Base-by-base conservation (phyloP, 179 eudicot genomes). In the Nepenthes alata region DNA sequence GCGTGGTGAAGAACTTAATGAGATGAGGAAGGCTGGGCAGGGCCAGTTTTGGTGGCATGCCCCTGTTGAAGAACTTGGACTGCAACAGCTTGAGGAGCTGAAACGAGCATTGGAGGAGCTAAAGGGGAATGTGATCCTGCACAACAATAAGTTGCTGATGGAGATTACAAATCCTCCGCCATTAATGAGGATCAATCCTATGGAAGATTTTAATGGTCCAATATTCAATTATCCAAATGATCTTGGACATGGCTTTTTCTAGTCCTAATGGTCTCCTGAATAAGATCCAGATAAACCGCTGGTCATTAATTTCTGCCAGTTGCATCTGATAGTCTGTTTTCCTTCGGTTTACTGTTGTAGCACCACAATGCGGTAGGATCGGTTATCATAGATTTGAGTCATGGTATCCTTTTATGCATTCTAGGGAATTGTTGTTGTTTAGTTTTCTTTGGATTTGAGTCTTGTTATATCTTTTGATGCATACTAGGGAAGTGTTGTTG, bases 31-130 rank as follows among this genome's bases (percentile, higher is more conserved):
- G 57, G 72, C 53, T 2, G 38, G 62, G 0, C 58, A 10, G 11
- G 37, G 47, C 0, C 34, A 63, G 11, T 12, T 44, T 37, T 76
- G 75, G 81, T 68, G 76, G 71, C 70, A 69, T 9, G 63, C 52
- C 13, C 64, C 77, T 0, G 51, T 69, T 11, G 78, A 75, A 2
- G 60, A 51, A 3, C 68, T 77, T 2, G 63, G 25, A 8, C 2
- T 66, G 0, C 13, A 64, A 2, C 55, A 83, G 2, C 73, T 77
- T 35, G 58, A 66, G 38, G 70, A 66, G 0, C 12, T 80, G 54
- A 71, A 59, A 53, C 35, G 5, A 2, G 25, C 47, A 0, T 38
- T 80, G 36, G 67, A 69, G 58, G 67, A 55, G 14, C 78, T 79
- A 11, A 74, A 61, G 68, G 38, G 61, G 11, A 25, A 47, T 13